Evolutionary conservation across 805 yeast species (phyloP).

Genomic region (Saccharomyces mikatae): DNA sequence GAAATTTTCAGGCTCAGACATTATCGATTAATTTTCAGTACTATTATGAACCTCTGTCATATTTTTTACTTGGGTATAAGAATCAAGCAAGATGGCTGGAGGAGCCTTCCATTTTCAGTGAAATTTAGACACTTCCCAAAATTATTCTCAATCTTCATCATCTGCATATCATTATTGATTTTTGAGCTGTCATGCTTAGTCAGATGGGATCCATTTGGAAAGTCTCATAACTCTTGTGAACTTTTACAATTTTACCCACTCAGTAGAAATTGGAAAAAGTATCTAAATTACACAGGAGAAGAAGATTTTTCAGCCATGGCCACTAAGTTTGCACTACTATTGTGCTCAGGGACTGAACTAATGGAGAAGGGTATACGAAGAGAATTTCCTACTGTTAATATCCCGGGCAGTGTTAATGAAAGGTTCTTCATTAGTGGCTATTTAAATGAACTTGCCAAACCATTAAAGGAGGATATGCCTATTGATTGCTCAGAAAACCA

Average conservation of each 20-base stretch:
- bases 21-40: conserved; percentile 56
- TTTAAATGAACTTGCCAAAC: conserved; percentile 9
- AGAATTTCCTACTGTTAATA: conserved; percentile 18
- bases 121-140: conserved; percentile 62
- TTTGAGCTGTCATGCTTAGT: conserved; percentile 52
- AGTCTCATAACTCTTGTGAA: conserved; percentile 4
- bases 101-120: conserved; percentile 46
- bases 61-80: conserved; percentile 40
- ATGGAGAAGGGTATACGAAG: conserved; percentile 19
- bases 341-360: conserved; percentile 19
- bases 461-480: not conserved
- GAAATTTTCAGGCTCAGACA: conserved; percentile 46
- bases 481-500: not conserved
- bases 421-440: conserved; percentile 18
- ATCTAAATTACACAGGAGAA: conserved; percentile 27
- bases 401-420: conserved; percentile 15
- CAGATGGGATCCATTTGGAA: conserved; percentile 33
- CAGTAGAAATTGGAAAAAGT: conserved; percentile 32
- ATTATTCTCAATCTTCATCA: conserved; percentile 38
- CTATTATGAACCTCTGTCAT: conserved; percentile 48
- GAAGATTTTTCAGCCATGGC: conserved; percentile 24
- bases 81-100: conserved; percentile 34
- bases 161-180: conserved; percentile 45
- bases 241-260: conserved; percentile 27
- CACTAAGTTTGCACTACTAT: conserved; percentile 16